These are phyloP conservation scores for Beauveria sp. DNA, from an alignment of 2,329 filamentous ascomycete species.

Conservation along the genomic window DNA sequence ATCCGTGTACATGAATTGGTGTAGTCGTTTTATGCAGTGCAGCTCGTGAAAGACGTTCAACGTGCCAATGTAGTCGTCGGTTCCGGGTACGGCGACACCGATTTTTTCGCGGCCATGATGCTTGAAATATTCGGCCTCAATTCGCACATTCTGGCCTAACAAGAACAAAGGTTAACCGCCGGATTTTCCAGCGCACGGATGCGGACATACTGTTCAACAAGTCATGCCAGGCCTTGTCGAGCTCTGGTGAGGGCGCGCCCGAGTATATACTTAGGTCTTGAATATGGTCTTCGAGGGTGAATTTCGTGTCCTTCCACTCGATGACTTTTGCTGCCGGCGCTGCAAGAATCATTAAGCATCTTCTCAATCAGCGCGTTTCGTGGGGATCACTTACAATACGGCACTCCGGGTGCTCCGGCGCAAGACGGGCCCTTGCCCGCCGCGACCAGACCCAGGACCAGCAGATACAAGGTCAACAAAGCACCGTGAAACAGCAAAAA, in stretches of 20 bases:
- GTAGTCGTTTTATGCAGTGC: constrained; percentile 9
- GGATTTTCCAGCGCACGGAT: no score
- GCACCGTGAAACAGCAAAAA: not conserved
- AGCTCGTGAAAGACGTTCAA: constrained; percentile 9
- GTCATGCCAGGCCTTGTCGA: constrained; percentile 9
- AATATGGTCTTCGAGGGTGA: constrained; percentile 7
- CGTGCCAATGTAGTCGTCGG: constrained; percentile 6
- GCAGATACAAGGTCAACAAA: not conserved
- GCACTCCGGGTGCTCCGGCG: not conserved
- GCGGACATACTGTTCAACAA: not conserved
- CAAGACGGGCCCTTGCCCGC: not conserved
- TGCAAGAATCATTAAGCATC: not conserved
- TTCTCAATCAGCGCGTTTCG: not conserved
- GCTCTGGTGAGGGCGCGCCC: not conserved
- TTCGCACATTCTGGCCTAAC: constrained; percentile 1
- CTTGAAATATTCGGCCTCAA: constrained; percentile 4
- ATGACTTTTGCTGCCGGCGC: not conserved
- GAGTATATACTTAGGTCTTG: constrained; percentile 8
- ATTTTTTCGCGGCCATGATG: constrained; percentile 6
- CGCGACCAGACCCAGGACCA: not conserved
- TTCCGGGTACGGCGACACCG: not conserved
- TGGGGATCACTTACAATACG: not conserved
- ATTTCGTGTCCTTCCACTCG: constrained; percentile 2
- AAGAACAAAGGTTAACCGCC: no score
- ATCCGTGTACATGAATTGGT: constrained; percentile 9